phyloP scores from a whole-genome alignment of 352 stramenopile species.

The Blastocystis sp. region DNA sequence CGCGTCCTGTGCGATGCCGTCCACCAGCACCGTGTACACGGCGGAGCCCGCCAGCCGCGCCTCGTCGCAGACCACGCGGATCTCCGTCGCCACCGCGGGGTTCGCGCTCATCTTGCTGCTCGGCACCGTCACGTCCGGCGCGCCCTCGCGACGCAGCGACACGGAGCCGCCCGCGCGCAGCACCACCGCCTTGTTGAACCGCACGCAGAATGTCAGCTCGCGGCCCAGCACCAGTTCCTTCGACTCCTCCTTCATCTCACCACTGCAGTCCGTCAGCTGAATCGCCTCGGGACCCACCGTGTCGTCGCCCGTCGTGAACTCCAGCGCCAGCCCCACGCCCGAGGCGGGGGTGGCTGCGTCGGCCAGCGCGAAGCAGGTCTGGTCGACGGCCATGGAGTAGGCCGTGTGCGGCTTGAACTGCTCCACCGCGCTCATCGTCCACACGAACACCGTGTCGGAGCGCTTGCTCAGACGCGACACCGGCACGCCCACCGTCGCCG shows the following conservation, averaged over 20 bases:
- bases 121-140: constrained; percentile 8
- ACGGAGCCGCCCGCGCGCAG: background rate
- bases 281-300: constrained; percentile 12
- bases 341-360: background rate
- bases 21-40: constrained; percentile 3
- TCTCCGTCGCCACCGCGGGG: background rate
- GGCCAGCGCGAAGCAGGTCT: constrained; percentile 12
- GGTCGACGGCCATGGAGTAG: constrained; percentile 22
- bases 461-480: background rate
- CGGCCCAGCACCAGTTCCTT: background rate
- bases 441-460: constrained; percentile 6
- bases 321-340: background rate
- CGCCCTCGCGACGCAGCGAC: background rate
- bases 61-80: background rate
- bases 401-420: background rate
- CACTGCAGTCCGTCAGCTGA: background rate
- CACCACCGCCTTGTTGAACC: constrained; percentile 32
- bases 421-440: background rate
- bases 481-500: background rate
- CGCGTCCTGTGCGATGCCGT: background rate
- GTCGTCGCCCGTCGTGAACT: background rate
- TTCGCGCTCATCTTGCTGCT: background rate
- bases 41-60: background rate
- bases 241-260: background rate
- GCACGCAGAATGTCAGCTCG: background rate